Conservation (phyloP, 345 rosid genomes). For the Moricandia arvensis region DNA sequence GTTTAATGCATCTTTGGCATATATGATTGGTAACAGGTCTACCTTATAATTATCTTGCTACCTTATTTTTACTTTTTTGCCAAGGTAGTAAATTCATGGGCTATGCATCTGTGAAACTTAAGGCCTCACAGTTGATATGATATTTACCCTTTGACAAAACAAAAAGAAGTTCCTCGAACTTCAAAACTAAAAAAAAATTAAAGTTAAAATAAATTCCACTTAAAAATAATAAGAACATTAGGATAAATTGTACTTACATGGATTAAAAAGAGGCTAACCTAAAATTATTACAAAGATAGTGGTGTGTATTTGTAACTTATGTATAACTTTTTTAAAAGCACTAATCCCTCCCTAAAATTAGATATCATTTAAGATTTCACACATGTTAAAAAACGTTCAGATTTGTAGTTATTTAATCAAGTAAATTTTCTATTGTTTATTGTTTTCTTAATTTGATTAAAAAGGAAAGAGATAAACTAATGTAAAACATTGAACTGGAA, state of each 20-base stretch:
- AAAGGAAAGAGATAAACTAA: too few species aligned
- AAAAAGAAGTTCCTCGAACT: not conserved
- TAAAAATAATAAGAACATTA: too few species aligned
- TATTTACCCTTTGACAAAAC: not conserved
- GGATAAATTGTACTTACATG: too few species aligned
- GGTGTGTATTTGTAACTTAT: not conserved
- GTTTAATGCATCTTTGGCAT: not conserved
- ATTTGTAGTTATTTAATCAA: too few species aligned
- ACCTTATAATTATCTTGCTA: not conserved
- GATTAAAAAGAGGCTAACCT: not conserved
- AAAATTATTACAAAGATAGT: not conserved
- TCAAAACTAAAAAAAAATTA: not conserved
- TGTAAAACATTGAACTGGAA: too few species aligned
- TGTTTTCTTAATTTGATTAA: too few species aligned
- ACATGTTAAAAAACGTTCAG: too few species aligned
- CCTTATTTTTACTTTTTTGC: not conserved
- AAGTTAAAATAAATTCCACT: not conserved
- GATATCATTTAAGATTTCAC: too few species aligned
- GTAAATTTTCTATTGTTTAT: too few species aligned
- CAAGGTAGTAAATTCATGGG: not conserved
- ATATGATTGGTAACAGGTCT: not conserved
- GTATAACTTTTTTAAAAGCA: too few species aligned
- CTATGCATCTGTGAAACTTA: not conserved
- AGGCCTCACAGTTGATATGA: too few species aligned
- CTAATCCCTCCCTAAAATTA: too few species aligned